Base-by-base conservation (phyloP, 2,329 filamentous ascomycete species). In the Hymenoscyphus repandus region DNA sequence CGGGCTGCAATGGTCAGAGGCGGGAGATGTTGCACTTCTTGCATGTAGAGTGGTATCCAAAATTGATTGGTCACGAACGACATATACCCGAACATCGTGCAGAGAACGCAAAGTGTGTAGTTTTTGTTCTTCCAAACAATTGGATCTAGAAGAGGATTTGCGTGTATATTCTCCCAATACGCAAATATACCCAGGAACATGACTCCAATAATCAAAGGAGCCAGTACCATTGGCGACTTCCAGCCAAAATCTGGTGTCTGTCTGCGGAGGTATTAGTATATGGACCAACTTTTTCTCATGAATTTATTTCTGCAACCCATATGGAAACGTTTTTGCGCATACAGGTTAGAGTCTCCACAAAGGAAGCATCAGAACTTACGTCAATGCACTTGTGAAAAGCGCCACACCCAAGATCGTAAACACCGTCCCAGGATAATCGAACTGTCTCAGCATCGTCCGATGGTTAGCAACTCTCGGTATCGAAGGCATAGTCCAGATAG, bases 21-120 rank as follows among this genome's bases (percentile, higher is more conserved):
- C 0, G 74, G 73, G 50, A 78, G 70, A 7, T 67, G 47, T 39
- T 75, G 70, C 32, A 83, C 66, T 33, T 79, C 69, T 64, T 88
- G 83, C 69, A 88, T 78, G 64, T 80, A 86, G 6, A 86, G 74
- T 0, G 82, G 74, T 1, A 84, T 68, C 77, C 81, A 86, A 65
- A 87, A 86, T 15, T 74, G 68, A 30, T 77, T 72, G 5, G 78
- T 72, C 1, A 77, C 72, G 59, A 88, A 88, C 5, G 76, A 76
- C 68, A 85, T 79, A 60, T 80, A 83, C 5, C 83, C 83, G 1
- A 84, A 69, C 4, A 78, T 75, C 5, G 69, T 59, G 61, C 72
- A 58, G 64, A 82, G 76, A 6, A 63, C 52, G 31, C 58, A 63
- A 27, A 87, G 66, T 2, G 78, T 78, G 64, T 87, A 88, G 57